A percentile compares a stretch with the other conserved stretches of the same genome.
Evolutionary conservation across 768 basidiomycete species (phyloP).

Genomic region (Hericium erinaceus): DNA sequence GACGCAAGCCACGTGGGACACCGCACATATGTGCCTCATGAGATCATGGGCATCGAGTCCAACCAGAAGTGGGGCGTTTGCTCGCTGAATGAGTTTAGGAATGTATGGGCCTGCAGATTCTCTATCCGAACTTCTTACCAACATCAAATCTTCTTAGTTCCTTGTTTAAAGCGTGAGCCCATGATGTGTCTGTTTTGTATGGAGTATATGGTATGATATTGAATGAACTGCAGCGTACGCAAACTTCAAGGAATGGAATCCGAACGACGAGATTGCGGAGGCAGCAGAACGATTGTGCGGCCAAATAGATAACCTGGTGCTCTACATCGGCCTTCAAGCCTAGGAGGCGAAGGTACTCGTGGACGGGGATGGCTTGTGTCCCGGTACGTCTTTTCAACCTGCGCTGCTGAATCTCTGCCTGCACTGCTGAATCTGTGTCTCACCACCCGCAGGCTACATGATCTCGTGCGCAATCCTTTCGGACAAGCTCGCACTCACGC

Average conservation of each 20-base stretch:
- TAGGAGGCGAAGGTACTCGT: slow-evolving; percentile 68
- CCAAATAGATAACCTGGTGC: slow-evolving; percentile 64
- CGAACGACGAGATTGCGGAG: slow-evolving; percentile 53
- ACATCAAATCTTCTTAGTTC: slow-evolving; percentile 32
- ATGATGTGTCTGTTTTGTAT: background rate
- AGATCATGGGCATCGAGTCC: slow-evolving; percentile 78
- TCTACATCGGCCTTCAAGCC: slow-evolving; percentile 75
- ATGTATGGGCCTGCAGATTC: slow-evolving; percentile 24
- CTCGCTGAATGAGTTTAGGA: slow-evolving; percentile 76
- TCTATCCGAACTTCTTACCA: background rate
- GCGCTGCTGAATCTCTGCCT: too few relatives aligned
- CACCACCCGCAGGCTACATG: slow-evolving; percentile 52
- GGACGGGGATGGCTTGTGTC: slow-evolving; percentile 78
- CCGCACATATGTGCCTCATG: slow-evolving; percentile 68
- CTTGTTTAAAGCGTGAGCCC: slow-evolving; percentile 59
- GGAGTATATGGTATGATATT: background rate
- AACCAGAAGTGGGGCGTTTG: slow-evolving; percentile 76
- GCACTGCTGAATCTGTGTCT: too few relatives aligned
- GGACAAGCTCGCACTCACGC: slow-evolving; percentile 79
- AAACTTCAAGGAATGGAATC: slow-evolving; percentile 77
- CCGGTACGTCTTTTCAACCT: slow-evolving; percentile 35
- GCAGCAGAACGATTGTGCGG: slow-evolving; percentile 75
- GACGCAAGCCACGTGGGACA: slow-evolving; percentile 66
- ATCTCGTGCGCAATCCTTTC: slow-evolving; percentile 78
- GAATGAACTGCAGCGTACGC: slow-evolving; percentile 40